Evolutionary conservation across 163 green algal genomes (phyloP).

Genomic region (Scenedesmus sp.): DNA sequence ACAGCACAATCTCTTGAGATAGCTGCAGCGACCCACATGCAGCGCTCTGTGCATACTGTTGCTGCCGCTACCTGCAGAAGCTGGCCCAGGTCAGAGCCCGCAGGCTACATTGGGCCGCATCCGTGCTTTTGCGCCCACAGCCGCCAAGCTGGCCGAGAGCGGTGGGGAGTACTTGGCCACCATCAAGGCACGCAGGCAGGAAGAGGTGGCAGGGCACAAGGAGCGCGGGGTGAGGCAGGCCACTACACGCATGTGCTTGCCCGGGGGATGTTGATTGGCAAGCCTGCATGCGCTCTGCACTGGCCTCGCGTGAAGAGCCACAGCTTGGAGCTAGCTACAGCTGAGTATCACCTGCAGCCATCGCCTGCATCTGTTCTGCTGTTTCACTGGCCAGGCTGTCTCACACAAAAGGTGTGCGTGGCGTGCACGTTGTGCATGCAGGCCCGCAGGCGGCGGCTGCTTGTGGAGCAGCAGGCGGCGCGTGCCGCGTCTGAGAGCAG

Average conservation of each 20-base stretch:
- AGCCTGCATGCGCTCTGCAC: background rate
- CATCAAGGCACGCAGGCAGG: slow-evolving; percentile 63
- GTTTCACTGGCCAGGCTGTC: background rate
- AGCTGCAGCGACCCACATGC: background rate
- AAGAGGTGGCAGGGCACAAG: slow-evolving; percentile 66
- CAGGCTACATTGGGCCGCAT: slow-evolving; percentile 57
- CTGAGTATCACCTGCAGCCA: background rate
- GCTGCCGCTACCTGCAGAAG: slow-evolving; percentile 24
- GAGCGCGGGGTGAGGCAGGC: slow-evolving; percentile 68
- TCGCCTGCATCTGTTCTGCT: background rate
- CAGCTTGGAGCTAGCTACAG: background rate
- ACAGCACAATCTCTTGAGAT: background rate
- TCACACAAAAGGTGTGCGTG: background rate
- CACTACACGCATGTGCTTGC: background rate
- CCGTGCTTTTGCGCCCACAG: slow-evolving; percentile 57
- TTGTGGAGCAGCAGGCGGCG: slow-evolving; percentile 69
- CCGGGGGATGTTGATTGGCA: too few relatives aligned
- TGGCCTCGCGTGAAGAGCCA: too few relatives aligned
- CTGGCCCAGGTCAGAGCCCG: slow-evolving; percentile 16
- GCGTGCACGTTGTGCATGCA: background rate
- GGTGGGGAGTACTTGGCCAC: slow-evolving; percentile 68
- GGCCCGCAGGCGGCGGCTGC: slow-evolving; percentile 60
- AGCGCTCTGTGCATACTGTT: slow-evolving; percentile 9
- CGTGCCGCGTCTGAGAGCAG: slow-evolving; percentile 40
- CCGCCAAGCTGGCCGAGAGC: slow-evolving; percentile 64